Conservation (phyloP, 805 yeast genomes). For the Nakazawaea molendinolei region DNA sequence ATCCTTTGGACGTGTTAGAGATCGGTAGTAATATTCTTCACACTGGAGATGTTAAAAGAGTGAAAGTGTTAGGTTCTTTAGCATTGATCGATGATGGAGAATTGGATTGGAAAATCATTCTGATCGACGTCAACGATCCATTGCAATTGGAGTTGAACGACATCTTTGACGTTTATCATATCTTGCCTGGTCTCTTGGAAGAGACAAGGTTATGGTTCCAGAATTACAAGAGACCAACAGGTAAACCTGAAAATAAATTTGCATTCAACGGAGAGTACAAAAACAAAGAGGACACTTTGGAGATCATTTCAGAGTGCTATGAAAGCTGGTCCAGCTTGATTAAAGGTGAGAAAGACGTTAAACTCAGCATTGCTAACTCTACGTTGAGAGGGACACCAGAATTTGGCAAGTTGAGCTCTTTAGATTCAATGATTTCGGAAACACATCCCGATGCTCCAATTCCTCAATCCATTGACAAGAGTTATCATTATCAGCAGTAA, state of each 20-base stretch:
- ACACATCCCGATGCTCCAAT: slow-evolving; percentile 24
- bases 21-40: slow-evolving; percentile 51
- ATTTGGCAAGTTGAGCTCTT: slow-evolving; percentile 17
- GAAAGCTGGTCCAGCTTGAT: slow-evolving; percentile 61
- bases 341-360: slow-evolving; percentile 30
- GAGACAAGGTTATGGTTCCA: slow-evolving; percentile 76
- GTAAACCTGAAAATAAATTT: slow-evolving; percentile 68
- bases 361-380: slow-evolving; percentile 34
- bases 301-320: slow-evolving; percentile 56
- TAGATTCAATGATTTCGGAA: slow-evolving; percentile 15
- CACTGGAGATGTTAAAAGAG: slow-evolving; percentile 51
- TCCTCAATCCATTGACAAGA: slow-evolving; percentile 33
- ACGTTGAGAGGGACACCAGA: slow-evolving; percentile 28
- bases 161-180: slow-evolving; percentile 58
- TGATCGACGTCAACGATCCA: slow-evolving; percentile 61
- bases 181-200: slow-evolving; percentile 65
- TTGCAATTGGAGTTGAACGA: slow-evolving; percentile 52
- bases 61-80: slow-evolving; percentile 67
- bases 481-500: slow-evolving; percentile 23
- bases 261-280: slow-evolving; percentile 67
- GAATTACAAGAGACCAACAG: slow-evolving; percentile 78
- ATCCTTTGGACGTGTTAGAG: slow-evolving; percentile 92
- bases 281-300: slow-evolving; percentile 51
- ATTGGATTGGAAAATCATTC: slow-evolving; percentile 89
- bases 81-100: slow-evolving; percentile 91